These are phyloP conservation scores for Pseudogymnoascus sp. DNA, from an alignment of 2,329 filamentous ascomycete genomes.

Conservation along the genomic window DNA sequence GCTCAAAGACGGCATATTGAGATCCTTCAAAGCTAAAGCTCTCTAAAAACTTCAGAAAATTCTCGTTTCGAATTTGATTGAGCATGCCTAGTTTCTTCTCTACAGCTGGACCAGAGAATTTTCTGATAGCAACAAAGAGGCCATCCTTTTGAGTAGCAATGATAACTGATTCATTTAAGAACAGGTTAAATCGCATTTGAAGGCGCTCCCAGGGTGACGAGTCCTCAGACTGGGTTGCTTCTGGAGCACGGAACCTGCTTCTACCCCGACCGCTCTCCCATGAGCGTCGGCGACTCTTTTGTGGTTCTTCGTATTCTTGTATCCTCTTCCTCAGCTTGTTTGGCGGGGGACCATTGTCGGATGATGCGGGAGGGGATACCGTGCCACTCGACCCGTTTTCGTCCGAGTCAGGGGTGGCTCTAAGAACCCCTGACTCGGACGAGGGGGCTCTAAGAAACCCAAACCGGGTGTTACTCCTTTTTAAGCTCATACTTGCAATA, in stretches of 20 bases:
- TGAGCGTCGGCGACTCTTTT: neutral
- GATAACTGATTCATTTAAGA: conserved; percentile 13
- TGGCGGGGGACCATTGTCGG: conserved; percentile 9
- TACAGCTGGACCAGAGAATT: conserved; percentile 12
- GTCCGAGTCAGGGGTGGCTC: conserved; percentile 3
- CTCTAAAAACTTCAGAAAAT: conserved; percentile 14
- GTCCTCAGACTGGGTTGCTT: neutral
- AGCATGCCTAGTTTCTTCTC: conserved; percentile 15
- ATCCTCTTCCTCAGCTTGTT: conserved; percentile 14
- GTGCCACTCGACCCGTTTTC: neutral
- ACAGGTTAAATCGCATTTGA: conserved; percentile 12
- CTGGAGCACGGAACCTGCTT: neutral
- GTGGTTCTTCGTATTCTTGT: no score
- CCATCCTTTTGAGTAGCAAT: conserved; percentile 8
- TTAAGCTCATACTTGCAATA: conserved; percentile 12
- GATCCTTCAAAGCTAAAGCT: neutral
- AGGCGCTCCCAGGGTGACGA: conserved; percentile 13
- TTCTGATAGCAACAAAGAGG: conserved; percentile 13
- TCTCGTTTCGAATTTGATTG: conserved; percentile 13
- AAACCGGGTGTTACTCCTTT: conserved; percentile 14
- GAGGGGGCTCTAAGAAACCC: conserved; percentile 7
- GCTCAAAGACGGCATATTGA: conserved; percentile 16
- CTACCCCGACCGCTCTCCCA: neutral
- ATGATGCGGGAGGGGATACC: neutral
- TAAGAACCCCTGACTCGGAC: no score